Conservation (phyloP, 768 basidiomycete genomes). For the Coprinopsis strossmayeri region DNA sequence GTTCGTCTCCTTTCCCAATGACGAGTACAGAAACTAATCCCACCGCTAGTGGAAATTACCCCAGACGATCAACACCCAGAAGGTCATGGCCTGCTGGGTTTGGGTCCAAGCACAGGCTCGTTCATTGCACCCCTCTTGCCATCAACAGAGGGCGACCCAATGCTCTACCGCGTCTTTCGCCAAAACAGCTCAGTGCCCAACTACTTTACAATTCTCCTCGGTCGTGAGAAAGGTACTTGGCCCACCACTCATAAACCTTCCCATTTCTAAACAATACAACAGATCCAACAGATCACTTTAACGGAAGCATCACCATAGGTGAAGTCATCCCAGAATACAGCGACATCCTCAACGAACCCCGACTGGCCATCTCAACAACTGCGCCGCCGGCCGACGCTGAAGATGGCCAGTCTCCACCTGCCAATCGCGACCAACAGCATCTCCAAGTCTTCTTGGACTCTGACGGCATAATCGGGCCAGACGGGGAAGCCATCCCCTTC, state of each 20-base stretch:
- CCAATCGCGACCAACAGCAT: slow-evolving; percentile 42
- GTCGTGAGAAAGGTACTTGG: slow-evolving; percentile 38
- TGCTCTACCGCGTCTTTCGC: slow-evolving; percentile 60
- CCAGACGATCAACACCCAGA: slow-evolving; percentile 23
- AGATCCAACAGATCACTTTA: slow-evolving; percentile 45
- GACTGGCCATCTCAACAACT: slow-evolving; percentile 41
- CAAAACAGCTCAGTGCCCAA: slow-evolving; percentile 54
- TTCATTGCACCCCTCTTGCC: slow-evolving; percentile 30
- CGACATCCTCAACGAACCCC: slow-evolving; percentile 42
- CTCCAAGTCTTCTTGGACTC: slow-evolving; percentile 60
- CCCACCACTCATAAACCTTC: neutral
- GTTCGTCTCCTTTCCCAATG: slow-evolving; percentile 26
- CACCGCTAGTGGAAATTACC: slow-evolving; percentile 31
- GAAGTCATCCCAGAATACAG: slow-evolving; percentile 46
- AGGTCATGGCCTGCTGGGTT: slow-evolving; percentile 35
- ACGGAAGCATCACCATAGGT: slow-evolving; percentile 59
- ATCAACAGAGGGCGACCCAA: slow-evolving; percentile 37
- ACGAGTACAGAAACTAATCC: neutral
- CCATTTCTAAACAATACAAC: neutral
- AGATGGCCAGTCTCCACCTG: slow-evolving; percentile 15
- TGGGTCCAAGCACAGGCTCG: slow-evolving; percentile 59
- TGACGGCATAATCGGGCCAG: slow-evolving; percentile 56
- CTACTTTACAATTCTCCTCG: slow-evolving; percentile 57
- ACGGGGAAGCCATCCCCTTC: slow-evolving; percentile 43
- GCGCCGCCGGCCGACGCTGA: too few relatives aligned